Evolutionary conservation across 225 moss, liverwort and hornwort species (phyloP).

Genomic region (Pseudoscleropodium purum): DNA sequence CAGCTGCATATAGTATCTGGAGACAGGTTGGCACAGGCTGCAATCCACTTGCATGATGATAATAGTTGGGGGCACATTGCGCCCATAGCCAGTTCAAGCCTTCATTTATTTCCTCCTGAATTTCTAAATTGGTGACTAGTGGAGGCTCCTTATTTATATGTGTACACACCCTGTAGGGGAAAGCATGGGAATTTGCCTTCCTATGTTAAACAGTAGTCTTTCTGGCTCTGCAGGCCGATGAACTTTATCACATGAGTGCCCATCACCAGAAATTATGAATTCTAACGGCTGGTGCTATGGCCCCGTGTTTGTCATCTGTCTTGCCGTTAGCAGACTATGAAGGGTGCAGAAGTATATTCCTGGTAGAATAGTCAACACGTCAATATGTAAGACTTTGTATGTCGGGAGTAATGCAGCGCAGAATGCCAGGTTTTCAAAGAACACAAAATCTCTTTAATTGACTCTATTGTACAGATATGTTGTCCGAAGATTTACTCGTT

Average conservation of each 20-base stretch:
- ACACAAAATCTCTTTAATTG: background rate
- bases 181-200: background rate
- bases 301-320: background rate
- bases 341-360: background rate
- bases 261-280: background rate
- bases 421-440: background rate
- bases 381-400: background rate
- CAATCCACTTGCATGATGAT: conserved; percentile 21
- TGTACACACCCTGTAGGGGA: background rate
- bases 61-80: conserved; percentile 52
- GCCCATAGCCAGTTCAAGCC: conserved; percentile 27
- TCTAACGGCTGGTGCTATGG: background rate
- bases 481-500: background rate
- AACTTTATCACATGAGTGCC: background rate
- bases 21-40: conserved; percentile 7
- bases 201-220: background rate
- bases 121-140: background rate
- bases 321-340: background rate
- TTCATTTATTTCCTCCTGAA: conserved; percentile 12
- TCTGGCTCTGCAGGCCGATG: background rate
- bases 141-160: background rate
- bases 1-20: conserved; percentile 28
- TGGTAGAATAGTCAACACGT: background rate
- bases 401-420: background rate
- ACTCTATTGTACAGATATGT: background rate